Base-by-base conservation (phyloP, 768 basidiomycete species). In the Gelatoporia subvermispora region DNA sequence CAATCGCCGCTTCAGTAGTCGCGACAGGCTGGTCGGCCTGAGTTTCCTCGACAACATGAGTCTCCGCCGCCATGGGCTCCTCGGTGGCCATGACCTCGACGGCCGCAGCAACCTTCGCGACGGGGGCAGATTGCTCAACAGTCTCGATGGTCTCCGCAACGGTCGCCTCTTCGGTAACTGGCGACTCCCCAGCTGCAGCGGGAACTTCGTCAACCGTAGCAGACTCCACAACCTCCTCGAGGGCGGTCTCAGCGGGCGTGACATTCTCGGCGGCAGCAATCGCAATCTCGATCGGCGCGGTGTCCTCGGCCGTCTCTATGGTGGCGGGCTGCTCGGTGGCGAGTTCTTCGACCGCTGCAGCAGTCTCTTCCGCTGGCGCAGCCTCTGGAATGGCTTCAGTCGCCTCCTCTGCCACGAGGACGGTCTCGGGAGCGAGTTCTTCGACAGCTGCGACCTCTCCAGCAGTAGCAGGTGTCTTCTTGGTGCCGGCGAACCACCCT, bases 221-320 rank as follows among this genome's bases (percentile, higher is more conserved):
- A n/a, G 25, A 16, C 35, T 35, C 24, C 23, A 43, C 23, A 21
- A 36, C 47, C 21, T 49, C 39, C 17, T 50, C 55, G 35, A 50
- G 46, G 22, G 50, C 25, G 11, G 39, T 48, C 3, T 48, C 42
- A 8, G 48, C 53, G n/a, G 46, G 25, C 4, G 51, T 41, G 22
- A 49, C 49, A 17, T 45, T 44, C 8, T 49, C 46, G 15, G 48
- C 25, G n/a, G 9, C n/a, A n/a, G 45, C 47, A 22, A 46, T 22
- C 40, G 9, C 18, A 21, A 23, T 16, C 3, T 22, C 38, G 22
- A 39, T 35, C n/a, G 34, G 37, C 11, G 40, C 34, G 16, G 15
- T 28, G 23, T 34, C 21, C 37, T 34, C 41, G 1, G 25, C 3
- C 3, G 22, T 43, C n/a, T 52, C 46, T 15, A 37, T n/a, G 31